Percentiles rank a stretch among this genome's conserved stretches.
Conservation (phyloP, 2,329 filamentous ascomycete species). For the Phyllosticta citribraziliensis region DNA sequence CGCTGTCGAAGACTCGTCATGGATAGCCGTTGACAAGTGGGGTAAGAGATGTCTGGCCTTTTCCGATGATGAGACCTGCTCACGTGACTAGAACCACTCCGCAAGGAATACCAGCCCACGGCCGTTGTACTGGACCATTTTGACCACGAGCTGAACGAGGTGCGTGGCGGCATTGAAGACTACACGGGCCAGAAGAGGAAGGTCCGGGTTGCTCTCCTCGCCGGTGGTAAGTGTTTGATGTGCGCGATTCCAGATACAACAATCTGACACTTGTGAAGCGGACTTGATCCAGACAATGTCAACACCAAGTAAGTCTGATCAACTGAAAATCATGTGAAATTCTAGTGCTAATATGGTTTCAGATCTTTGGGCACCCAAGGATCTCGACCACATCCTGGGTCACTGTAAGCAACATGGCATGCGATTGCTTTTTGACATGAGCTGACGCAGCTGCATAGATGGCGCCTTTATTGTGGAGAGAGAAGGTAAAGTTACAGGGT, state of each 20-base stretch:
- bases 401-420: constrained; percentile 60
- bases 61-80: not conserved
- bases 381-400: constrained; percentile 80
- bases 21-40: constrained; percentile 36
- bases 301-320: constrained; percentile 27
- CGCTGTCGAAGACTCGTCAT: constrained; percentile 58
- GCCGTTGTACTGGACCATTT: constrained; percentile 87
- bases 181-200: constrained; percentile 56
- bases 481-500: constrained; percentile 66
- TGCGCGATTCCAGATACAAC: too few relatives aligned
- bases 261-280: constrained; percentile 17
- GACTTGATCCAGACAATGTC: constrained; percentile 44
- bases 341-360: constrained; percentile 18
- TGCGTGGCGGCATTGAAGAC: constrained; percentile 62
- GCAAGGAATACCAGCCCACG: constrained; percentile 78
- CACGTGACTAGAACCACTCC: constrained; percentile 65
- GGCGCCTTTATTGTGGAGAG: constrained; percentile 83
- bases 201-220: constrained; percentile 70
- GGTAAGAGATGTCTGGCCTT: not conserved
- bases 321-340: not conserved
- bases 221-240: constrained; percentile 40
- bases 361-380: constrained; percentile 67
- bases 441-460: constrained; percentile 22
- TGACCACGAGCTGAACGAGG: constrained; percentile 75
- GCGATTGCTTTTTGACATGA: not conserved